These are phyloP conservation scores for Tetracladium setigerum DNA, from an alignment of 495 filamentous ascomycete genomes.

Conservation along the genomic window DNA sequence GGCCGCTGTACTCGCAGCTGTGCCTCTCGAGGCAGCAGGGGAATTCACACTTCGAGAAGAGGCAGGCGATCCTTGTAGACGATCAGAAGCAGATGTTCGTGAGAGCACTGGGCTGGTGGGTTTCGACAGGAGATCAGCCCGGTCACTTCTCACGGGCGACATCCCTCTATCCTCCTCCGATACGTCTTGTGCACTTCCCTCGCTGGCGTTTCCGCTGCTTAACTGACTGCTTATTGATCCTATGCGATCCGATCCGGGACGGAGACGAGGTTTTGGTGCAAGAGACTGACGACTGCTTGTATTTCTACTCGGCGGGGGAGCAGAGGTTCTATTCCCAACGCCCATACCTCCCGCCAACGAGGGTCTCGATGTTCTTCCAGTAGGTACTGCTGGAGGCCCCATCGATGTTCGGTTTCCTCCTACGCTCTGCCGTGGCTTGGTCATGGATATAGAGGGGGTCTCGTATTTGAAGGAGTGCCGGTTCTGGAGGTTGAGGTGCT, in stretches of 20 bases:
- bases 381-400: slow-evolving; percentile 46
- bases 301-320: slow-evolving; percentile 22
- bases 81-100: slow-evolving; percentile 37
- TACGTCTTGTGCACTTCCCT: slow-evolving; percentile 24
- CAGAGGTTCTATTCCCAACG: slow-evolving; percentile 6
- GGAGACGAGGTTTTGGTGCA: slow-evolving; percentile 24
- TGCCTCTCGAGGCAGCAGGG: slow-evolving; percentile 20
- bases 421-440: slow-evolving; percentile 46
- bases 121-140: slow-evolving; percentile 33
- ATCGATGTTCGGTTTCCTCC: slow-evolving; percentile 51
- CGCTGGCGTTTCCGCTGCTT: slow-evolving; percentile 24
- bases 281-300: slow-evolving; percentile 27
- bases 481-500: slow-evolving; percentile 50
- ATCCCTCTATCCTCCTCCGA: slow-evolving; percentile 23
- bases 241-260: slow-evolving; percentile 28
- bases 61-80: slow-evolving; percentile 30
- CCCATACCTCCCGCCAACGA: slow-evolving; percentile 17
- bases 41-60: slow-evolving; percentile 22
- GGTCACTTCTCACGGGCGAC: slow-evolving; percentile 18
- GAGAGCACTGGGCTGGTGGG: slow-evolving; percentile 38
- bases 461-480: slow-evolving; percentile 45
- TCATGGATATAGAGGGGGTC: slow-evolving; percentile 30
- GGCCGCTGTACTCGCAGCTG: slow-evolving; percentile 30
- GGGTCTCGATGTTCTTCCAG: slow-evolving; percentile 16
- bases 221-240: slow-evolving; percentile 29